Percentiles rank a stretch among this genome's conserved stretches.
phyloP scores from a whole-genome alignment of 345 rosid species.

The Excoecaria agallocha region DNA sequence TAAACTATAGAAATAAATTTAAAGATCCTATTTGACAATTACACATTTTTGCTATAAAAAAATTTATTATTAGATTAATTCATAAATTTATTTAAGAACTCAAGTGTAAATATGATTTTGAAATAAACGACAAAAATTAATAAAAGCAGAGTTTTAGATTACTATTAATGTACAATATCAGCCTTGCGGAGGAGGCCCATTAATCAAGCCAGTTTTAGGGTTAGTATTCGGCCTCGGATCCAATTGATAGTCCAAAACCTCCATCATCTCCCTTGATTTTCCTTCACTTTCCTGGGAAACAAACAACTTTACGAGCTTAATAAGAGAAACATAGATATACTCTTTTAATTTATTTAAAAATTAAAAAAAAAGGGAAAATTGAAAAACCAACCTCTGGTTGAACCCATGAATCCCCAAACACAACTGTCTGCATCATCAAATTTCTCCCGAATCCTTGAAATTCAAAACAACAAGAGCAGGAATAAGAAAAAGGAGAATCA shows the following conservation, averaged over 20 bases:
- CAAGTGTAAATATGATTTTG: too few species aligned
- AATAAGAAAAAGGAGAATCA: not conserved
- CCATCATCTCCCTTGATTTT: slow-evolving; percentile 35
- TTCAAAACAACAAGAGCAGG: not conserved
- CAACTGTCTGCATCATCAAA: slow-evolving; percentile 34
- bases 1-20: too few species aligned
- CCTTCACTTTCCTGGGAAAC: slow-evolving; percentile 35
- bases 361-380: not conserved
- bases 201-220: slow-evolving; percentile 40
- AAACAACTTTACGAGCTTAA: not conserved
- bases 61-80: too few species aligned
- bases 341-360: too few species aligned
- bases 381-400: slow-evolving; percentile 29
- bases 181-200: slow-evolving; percentile 40
- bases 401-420: slow-evolving; percentile 23
- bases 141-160: not conserved
- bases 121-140: not conserved
- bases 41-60: too few species aligned
- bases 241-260: slow-evolving; percentile 41
- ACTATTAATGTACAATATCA: not conserved
- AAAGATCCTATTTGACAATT: too few species aligned
- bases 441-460: slow-evolving; percentile 35
- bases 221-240: slow-evolving; percentile 47
- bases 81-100: too few species aligned
- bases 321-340: too few species aligned